Evolutionary conservation across 495 filamentous ascomycete species (phyloP).

Genomic region (Neurospora africana): DNA sequence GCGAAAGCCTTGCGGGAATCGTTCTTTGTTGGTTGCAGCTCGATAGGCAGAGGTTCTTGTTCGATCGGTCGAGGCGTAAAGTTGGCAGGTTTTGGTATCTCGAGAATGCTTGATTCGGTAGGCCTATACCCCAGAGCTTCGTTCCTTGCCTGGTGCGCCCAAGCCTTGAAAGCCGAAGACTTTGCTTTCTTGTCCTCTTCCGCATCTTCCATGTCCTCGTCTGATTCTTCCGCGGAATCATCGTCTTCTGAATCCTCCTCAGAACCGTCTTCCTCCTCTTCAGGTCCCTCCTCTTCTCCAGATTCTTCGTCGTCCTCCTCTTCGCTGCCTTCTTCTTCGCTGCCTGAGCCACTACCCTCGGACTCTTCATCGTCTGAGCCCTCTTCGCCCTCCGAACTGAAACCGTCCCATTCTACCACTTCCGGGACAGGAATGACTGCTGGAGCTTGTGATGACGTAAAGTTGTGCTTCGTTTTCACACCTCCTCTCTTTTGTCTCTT

Average conservation of each 20-base stretch:
- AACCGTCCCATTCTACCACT: slow-evolving; percentile 32
- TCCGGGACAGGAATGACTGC: slow-evolving; percentile 9
- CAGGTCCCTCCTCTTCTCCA: slow-evolving; percentile 10
- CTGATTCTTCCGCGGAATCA: slow-evolving; percentile 14
- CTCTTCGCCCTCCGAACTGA: slow-evolving; percentile 15
- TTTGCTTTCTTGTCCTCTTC: slow-evolving; percentile 27
- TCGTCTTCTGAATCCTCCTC: slow-evolving; percentile 12
- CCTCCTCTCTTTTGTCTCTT: slow-evolving; percentile 51
- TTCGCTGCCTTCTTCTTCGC: slow-evolving; percentile 5
- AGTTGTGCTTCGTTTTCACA: slow-evolving; percentile 34
- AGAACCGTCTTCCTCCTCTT: slow-evolving; percentile 13
- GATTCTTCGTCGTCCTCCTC: slow-evolving; percentile 8
- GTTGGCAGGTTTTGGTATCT: slow-evolving; percentile 36
- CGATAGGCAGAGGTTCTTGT: slow-evolving; percentile 65
- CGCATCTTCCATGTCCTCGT: slow-evolving; percentile 19
- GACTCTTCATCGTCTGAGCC: slow-evolving; percentile 14
- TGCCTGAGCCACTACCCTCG: slow-evolving; percentile 5
- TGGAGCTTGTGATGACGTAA: slow-evolving; percentile 20
- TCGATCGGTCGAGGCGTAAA: slow-evolving; percentile 54
- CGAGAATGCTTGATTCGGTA: slow-evolving; percentile 19
- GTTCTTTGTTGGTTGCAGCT: slow-evolving; percentile 55
- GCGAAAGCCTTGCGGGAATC: slow-evolving; percentile 62
- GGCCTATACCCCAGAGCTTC: slow-evolving; percentile 48
- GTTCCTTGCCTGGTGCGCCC: slow-evolving; percentile 81
- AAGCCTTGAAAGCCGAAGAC: slow-evolving; percentile 78